Conservation (phyloP, 78 protist species). For the Protostelium mycophagum region DNA sequence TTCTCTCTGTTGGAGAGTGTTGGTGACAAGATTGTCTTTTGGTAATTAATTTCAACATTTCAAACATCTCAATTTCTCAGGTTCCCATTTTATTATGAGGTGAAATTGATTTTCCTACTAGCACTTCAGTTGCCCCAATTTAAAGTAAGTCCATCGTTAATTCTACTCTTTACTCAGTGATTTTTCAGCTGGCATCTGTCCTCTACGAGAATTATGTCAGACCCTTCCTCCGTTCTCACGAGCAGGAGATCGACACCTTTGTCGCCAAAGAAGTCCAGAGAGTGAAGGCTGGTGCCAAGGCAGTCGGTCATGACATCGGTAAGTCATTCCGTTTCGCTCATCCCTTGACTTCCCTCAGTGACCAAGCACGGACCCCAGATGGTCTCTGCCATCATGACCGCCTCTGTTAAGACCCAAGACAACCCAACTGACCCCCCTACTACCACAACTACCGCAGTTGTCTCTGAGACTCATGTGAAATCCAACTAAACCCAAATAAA, state of each 20-base stretch:
- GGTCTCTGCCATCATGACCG: not conserved
- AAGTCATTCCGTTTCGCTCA: not conserved
- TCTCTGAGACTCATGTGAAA: not conserved
- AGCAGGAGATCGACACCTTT: not conserved
- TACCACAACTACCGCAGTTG: not conserved
- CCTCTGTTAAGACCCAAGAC: not conserved
- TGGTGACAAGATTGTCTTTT: not conserved
- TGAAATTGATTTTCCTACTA: not conserved
- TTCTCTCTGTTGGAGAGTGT: not conserved
- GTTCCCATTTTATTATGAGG: not conserved
- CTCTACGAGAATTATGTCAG: not conserved
- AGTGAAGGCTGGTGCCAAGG: not conserved
- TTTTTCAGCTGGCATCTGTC: not conserved
- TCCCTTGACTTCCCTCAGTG: not conserved
- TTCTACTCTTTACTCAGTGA: too few relatives aligned
- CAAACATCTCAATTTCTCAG: not conserved
- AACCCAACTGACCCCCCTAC: not conserved
- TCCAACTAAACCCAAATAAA: not conserved
- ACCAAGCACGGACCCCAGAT: slow-evolving; percentile 1
- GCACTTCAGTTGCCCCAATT: not conserved
- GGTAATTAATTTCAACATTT: not conserved
- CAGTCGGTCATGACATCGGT: not conserved
- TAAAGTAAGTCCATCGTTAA: too few relatives aligned
- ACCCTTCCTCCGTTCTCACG: not conserved
- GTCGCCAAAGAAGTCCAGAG: not conserved